A percentile compares a stretch with the other conserved stretches of the same genome.
phyloP scores from a whole-genome alignment of 78 protist genomes.

The Isochrysis galbana region DNA sequence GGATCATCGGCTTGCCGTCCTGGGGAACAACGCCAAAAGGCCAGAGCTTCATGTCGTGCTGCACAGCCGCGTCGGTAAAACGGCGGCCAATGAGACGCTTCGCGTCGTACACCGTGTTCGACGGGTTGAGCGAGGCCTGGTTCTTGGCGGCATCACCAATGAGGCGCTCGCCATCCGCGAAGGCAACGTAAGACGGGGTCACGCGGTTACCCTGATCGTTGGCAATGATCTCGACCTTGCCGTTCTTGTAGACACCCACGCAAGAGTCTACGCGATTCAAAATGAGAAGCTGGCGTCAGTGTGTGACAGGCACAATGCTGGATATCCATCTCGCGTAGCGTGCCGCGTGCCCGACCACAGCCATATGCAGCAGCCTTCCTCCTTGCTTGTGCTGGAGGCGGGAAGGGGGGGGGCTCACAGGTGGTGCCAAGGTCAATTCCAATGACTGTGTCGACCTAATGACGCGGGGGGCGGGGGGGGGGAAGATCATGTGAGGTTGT shows the following conservation, averaged over 20 bases:
- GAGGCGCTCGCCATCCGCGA: slow-evolving; percentile 75
- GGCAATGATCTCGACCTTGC: slow-evolving; percentile 90
- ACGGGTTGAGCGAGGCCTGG: slow-evolving; percentile 93
- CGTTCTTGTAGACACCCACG: slow-evolving; percentile 69
- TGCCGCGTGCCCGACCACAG: no score
- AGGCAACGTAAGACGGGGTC: slow-evolving; percentile 98
- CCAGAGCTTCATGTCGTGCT: slow-evolving; percentile 74
- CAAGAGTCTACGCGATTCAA: slow-evolving; percentile 64
- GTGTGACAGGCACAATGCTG: no score
- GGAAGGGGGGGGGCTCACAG: slow-evolving; percentile 6
- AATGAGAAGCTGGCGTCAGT: no score
- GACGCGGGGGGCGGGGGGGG: no score
- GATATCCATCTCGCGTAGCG: no score
- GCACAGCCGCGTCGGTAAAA: slow-evolving; percentile 82
- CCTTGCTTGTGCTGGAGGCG: no score
- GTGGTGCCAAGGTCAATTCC: slow-evolving; percentile 57
- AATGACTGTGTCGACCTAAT: slow-evolving; percentile 15
- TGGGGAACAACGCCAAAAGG: slow-evolving; percentile 60
- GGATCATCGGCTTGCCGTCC: slow-evolving; percentile 68
- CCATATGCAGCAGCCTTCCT: no score
- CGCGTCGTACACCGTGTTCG: slow-evolving; percentile 94
- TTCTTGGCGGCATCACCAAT: slow-evolving; percentile 76
- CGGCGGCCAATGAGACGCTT: slow-evolving; percentile 84
- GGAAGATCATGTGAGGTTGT: no score
- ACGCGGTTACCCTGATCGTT: slow-evolving; percentile 98